A percentile compares a stretch with the other conserved stretches of the same genome.
These are phyloP conservation scores for Globomyces pollinis-pini DNA, from an alignment of 192 early-diverging fungal genomes.

Conservation along the genomic window DNA sequence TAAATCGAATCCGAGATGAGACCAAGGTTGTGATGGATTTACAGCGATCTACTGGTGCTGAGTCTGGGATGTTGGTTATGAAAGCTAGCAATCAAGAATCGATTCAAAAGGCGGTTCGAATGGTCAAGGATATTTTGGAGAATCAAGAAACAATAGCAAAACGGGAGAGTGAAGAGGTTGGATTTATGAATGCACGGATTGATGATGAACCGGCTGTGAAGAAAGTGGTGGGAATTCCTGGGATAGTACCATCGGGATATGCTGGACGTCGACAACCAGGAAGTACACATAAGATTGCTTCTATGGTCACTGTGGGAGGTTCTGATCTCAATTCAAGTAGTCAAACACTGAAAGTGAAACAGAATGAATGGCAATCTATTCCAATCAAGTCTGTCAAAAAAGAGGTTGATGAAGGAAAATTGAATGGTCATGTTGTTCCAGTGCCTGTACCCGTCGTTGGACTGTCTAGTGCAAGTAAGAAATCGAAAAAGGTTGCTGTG, in stretches of 20 bases:
- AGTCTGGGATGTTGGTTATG: conserved; percentile 20
- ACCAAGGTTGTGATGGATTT: conserved; percentile 60
- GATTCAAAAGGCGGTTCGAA: background rate
- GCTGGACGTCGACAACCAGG: background rate
- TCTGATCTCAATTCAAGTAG: background rate
- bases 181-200: background rate
- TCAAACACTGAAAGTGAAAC: background rate
- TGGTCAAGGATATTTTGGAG: conserved; percentile 3
- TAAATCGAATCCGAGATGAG: conserved; percentile 59
- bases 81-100: conserved; percentile 10
- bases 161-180: background rate
- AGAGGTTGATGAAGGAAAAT: too few species aligned
- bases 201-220: background rate
- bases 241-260: background rate
- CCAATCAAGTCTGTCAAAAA: background rate
- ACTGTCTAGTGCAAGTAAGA: too few species aligned
- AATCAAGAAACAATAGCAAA: background rate
- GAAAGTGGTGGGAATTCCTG: background rate
- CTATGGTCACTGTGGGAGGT: conserved; percentile 4
- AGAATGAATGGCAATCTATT: conserved; percentile 1
- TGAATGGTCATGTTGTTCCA: too few species aligned
- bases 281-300: background rate
- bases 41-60: background rate
- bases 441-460: too few species aligned
- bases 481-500: background rate